phyloP scores from a whole-genome alignment of 2,329 filamentous ascomycete species.

The Aspergillus arachidicola region DNA sequence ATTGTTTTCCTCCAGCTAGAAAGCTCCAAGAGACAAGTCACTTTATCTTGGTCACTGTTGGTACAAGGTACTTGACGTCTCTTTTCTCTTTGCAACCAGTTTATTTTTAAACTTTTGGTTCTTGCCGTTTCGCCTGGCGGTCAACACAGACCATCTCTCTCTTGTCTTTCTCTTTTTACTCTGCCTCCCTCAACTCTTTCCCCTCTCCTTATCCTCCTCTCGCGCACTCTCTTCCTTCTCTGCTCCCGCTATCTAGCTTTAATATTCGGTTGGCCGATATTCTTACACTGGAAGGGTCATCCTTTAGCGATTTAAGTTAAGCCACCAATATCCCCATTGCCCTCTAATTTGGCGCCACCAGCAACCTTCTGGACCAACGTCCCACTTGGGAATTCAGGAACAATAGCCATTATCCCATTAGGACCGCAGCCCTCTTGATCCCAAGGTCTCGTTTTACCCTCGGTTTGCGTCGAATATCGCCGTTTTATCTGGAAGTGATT shows the following conservation, averaged over 20 bases:
- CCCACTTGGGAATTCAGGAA: conserved; percentile 9
- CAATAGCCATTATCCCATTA: conserved; percentile 6
- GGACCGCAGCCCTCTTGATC: conserved; percentile 9
- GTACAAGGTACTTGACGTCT: neutral
- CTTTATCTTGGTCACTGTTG: neutral
- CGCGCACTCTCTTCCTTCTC: neutral
- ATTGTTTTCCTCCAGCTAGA: neutral
- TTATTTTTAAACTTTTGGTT: conserved; percentile 2
- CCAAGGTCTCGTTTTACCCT: conserved; percentile 6
- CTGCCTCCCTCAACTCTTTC: conserved; percentile 12
- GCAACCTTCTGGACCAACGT: conserved; percentile 10
- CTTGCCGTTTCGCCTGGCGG: conserved; percentile 19
- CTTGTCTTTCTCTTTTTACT: conserved; percentile 7
- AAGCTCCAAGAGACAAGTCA: conserved; percentile 8
- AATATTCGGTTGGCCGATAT: neutral
- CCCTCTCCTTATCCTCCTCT: conserved; percentile 14
- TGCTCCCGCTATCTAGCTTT: neutral
- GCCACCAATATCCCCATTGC: conserved; percentile 1
- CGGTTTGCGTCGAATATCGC: neutral
- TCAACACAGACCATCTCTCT: conserved; percentile 13
- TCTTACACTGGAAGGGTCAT: neutral
- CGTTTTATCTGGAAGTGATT: neutral
- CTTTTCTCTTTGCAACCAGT: neutral
- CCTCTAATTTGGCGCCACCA: conserved; percentile 9
- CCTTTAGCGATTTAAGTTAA: conserved; percentile 3